These are phyloP conservation scores for Chaetomiaceae sp. DNA, from an alignment of 2,329 filamentous ascomycete species.

Conservation along the genomic window DNA sequence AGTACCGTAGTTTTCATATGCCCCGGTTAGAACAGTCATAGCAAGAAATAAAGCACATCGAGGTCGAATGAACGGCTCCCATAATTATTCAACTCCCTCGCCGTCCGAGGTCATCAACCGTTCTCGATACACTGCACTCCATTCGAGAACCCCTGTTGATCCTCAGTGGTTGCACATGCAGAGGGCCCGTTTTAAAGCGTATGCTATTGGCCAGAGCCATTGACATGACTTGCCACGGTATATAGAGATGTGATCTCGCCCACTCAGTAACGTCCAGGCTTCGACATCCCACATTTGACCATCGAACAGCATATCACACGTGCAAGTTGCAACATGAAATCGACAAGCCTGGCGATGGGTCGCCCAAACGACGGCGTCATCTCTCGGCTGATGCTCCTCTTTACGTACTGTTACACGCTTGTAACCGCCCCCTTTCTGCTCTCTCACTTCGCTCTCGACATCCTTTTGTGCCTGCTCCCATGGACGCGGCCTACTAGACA, in stretches of 20 bases:
- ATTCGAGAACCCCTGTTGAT: not conserved
- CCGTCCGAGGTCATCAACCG: not conserved
- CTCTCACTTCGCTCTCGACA: slow-evolving; percentile 5
- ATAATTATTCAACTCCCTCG: too few relatives aligned
- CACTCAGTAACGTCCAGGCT: not conserved
- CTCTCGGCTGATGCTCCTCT: not conserved
- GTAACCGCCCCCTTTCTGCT: slow-evolving; percentile 6
- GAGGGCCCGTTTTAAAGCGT: not conserved
- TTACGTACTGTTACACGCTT: slow-evolving; percentile 4
- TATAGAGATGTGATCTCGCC: not conserved
- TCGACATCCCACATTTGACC: not conserved
- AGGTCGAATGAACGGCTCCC: too few relatives aligned
- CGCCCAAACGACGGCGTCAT: not conserved
- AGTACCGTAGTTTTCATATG: not conserved
- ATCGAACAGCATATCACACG: not conserved
- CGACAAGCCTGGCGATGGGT: not conserved
- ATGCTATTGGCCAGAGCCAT: not conserved
- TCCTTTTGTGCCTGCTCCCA: slow-evolving; percentile 2
- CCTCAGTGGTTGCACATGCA: not conserved
- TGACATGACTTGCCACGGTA: not conserved
- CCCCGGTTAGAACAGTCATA: not conserved
- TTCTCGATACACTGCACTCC: not conserved
- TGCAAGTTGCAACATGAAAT: not conserved
- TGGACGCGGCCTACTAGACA: slow-evolving; percentile 4
- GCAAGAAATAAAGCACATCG: not conserved